Conservation (phyloP, 2,329 filamentous ascomycete species). For the Cordyceps tenuipes region DNA sequence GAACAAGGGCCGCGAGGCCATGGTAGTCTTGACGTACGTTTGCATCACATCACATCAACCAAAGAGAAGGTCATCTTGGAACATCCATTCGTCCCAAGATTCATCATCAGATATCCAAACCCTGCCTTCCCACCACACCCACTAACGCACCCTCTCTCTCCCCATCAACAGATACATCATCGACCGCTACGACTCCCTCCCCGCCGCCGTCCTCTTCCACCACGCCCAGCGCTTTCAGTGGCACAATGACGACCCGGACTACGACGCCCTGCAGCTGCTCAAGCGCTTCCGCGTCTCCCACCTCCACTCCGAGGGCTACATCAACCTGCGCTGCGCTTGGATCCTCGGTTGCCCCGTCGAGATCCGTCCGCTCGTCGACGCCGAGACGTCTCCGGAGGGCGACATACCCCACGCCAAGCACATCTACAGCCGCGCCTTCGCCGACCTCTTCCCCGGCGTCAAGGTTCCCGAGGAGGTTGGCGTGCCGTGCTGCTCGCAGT, state of each 20-base stretch:
- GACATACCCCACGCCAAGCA: slow-evolving; percentile 30
- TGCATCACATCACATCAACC: background rate
- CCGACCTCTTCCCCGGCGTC: slow-evolving; percentile 31
- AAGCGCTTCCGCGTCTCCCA: slow-evolving; percentile 39
- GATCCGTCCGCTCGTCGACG: slow-evolving; percentile 33
- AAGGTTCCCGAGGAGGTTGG: slow-evolving; percentile 42
- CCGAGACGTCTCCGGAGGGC: slow-evolving; percentile 23
- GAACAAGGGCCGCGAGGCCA: slow-evolving; percentile 45
- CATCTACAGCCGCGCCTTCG: slow-evolving; percentile 34
- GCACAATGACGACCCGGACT: slow-evolving; percentile 46
- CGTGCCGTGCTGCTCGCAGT: slow-evolving; percentile 58
- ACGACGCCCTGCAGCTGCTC: slow-evolving; percentile 45
- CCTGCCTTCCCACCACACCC: background rate
- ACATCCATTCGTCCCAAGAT: background rate
- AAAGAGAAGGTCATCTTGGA: background rate
- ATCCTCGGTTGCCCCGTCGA: slow-evolving; percentile 46
- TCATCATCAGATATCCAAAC: too few relatives aligned
- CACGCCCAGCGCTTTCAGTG: slow-evolving; percentile 41
- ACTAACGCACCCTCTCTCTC: background rate
- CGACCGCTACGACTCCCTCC: slow-evolving; percentile 38
- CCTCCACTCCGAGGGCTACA: slow-evolving; percentile 47
- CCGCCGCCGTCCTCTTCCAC: slow-evolving; percentile 37
- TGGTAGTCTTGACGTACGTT: slow-evolving; percentile 41
- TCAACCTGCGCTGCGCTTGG: slow-evolving; percentile 53
- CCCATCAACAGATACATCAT: slow-evolving; percentile 33